Percentiles rank a stretch among this genome's conserved stretches.
These are phyloP conservation scores for Hypericum perforatum DNA, from an alignment of 345 rosid genomes.

Conservation along the genomic window DNA sequence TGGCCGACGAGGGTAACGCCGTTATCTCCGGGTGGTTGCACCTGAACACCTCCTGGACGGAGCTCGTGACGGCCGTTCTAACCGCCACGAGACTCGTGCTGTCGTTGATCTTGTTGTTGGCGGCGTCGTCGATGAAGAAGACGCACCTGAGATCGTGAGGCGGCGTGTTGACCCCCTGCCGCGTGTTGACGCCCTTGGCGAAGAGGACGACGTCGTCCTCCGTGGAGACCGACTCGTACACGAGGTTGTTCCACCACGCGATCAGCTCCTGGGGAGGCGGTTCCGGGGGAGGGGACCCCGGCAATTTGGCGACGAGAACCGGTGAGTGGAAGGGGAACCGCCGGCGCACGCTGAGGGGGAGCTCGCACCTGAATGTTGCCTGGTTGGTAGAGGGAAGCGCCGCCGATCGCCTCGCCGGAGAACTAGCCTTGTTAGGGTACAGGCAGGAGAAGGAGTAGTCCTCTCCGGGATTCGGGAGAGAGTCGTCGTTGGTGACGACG, in stretches of 20 bases:
- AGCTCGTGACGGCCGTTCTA: constrained; percentile 59
- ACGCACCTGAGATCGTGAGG: constrained; percentile 50
- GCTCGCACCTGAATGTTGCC: constrained; percentile 39
- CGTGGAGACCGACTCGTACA: constrained; percentile 64
- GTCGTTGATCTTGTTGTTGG: background rate
- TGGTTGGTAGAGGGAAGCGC: constrained; percentile 40
- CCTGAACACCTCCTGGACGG: constrained; percentile 74
- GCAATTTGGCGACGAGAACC: constrained; percentile 21
- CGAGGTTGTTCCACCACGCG: constrained; percentile 37
- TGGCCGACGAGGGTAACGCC: constrained; percentile 11
- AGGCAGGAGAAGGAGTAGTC: constrained; percentile 29
- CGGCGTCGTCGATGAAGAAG: constrained; percentile 26
- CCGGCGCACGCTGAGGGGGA: constrained; percentile 45
- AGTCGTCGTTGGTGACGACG: constrained; percentile 25
- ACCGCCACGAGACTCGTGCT: constrained; percentile 12
- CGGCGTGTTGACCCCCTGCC: constrained; percentile 39
- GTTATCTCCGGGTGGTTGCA: constrained; percentile 45
- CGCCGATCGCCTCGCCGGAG: constrained; percentile 46
- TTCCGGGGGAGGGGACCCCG: constrained; percentile 3
- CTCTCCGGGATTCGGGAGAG: background rate
- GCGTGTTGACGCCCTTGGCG: constrained; percentile 63
- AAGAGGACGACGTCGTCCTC: constrained; percentile 64
- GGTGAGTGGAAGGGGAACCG: constrained; percentile 43
- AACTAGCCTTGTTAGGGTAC: constrained; percentile 42
- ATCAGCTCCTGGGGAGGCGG: constrained; percentile 28